Base-by-base conservation (phyloP, 1,284 basidiomycete species). In the Amylostereum chailletii region DNA sequence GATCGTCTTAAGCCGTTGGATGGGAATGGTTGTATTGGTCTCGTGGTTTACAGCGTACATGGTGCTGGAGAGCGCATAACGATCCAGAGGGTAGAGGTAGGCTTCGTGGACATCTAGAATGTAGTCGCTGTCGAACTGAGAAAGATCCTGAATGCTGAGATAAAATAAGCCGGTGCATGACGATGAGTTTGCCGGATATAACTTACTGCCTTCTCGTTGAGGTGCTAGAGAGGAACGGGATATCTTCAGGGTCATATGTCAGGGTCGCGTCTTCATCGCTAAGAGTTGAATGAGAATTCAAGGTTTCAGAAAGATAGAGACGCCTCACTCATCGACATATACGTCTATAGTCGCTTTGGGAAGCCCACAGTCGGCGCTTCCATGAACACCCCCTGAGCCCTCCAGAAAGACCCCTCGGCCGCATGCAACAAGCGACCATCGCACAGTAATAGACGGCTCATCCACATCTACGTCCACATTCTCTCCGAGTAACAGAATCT, bases 371-470 rank as follows among this genome's bases (percentile, higher is more conserved):
- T 48, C 46, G 1, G 54, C 52, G 48, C 69, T 74, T 30, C 71
- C 74, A 56, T 79, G 76, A 6, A 69, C 57, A 11, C 73, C 76
- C 49, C 65, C 62, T n/a, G 78, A 78, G 3, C 70, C 71, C 11
- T 69, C 60, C n/a, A 80, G 69, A 30, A 75, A 60, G 51, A 66
- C 70, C 0, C 57, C 67, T 11, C 63, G 52, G 8, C 79, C 79
- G 56, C 79, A 81, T 4, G 70, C 76, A n/a, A 76, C 54, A 34
- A 80, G 69, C 19, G 75, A 74, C 78, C 78, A 81, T 4, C 77
- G 72, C 36, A 81, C 67, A 3, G 72, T 74, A 42, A 80, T 58
- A 0, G 76, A 68, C 0, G 78, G 78, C 57, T 81, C 78, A 50
- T 79, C 77, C 7, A 79, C 62, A 55, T 81, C 77, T 7, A 79